Conservation (phyloP, 257 asterid species). For the Penstemon newberryi region DNA sequence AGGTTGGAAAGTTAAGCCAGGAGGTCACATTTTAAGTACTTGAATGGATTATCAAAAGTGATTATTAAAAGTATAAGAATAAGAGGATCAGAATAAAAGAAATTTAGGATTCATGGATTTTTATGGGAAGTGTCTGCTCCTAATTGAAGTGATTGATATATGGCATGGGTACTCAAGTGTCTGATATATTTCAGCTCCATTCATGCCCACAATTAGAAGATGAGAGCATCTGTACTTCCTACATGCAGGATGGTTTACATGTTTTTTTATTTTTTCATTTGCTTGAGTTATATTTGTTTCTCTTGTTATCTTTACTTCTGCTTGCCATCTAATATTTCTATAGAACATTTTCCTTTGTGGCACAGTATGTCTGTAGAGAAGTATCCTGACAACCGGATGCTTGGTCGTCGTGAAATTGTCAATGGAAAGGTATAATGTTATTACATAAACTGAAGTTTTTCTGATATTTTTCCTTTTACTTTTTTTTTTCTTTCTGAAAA, state of each 20-base stretch:
- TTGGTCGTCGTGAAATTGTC: conserved; percentile 76
- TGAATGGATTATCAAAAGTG: background rate
- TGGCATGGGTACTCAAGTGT: conserved; percentile 4
- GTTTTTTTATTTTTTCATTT: background rate
- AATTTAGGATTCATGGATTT: conserved; percentile 14
- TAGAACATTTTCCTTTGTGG: conserved; percentile 29
- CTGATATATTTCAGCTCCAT: background rate
- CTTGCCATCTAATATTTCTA: conserved; percentile 6
- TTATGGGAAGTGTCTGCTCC: conserved; percentile 8
- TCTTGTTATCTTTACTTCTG: background rate
- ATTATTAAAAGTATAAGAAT: background rate
- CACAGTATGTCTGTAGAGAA: conserved; percentile 79
- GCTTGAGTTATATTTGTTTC: conserved; percentile 11
- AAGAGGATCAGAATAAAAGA: conserved; percentile 10
- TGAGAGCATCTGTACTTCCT: conserved; percentile 27
- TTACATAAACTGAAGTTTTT: conserved; percentile 19
- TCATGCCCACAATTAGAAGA: too few relatives aligned
- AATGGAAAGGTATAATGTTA: conserved; percentile 68
- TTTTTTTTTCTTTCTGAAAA: background rate
- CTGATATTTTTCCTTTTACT: background rate
- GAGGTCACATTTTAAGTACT: background rate
- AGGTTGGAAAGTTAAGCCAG: background rate
- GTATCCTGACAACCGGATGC: conserved; percentile 83
- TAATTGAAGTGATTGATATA: conserved; percentile 10
- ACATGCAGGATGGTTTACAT: conserved; percentile 4